Percentiles rank a stretch among this genome's conserved stretches.
phyloP scores from a whole-genome alignment of 192 early-diverging fungal species.

The Pilobolus umbonatus region DNA sequence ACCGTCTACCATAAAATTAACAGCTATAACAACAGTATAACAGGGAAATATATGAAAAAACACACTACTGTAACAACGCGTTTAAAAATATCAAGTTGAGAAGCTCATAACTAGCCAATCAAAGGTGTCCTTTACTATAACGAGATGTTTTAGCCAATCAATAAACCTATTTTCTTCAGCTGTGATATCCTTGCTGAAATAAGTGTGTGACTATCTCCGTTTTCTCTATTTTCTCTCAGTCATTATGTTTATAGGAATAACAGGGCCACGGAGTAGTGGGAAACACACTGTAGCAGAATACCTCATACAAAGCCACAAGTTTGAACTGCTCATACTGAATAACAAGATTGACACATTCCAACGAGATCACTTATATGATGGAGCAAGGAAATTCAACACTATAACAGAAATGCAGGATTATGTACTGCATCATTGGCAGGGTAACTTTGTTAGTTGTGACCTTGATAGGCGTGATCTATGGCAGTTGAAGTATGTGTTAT shows the following conservation, averaged over 20 bases:
- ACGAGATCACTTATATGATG: not conserved
- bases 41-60: not conserved
- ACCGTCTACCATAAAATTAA: not conserved
- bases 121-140: not conserved
- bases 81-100: constrained; percentile 3
- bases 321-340: constrained; percentile 37
- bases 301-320: constrained; percentile 48
- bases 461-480: constrained; percentile 52
- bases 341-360: not conserved
- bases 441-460: constrained; percentile 68
- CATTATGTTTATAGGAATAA: constrained; percentile 68
- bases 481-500: constrained; percentile 39
- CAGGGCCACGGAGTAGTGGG: constrained; percentile 61
- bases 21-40: constrained; percentile 2
- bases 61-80: not conserved
- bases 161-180: not conserved
- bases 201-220: no score
- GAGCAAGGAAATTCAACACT: constrained; percentile 41
- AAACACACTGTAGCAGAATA: constrained; percentile 59
- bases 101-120: not conserved
- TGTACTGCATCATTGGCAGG: constrained; percentile 74
- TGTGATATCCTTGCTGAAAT: not conserved
- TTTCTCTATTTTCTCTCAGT: not conserved
- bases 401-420: constrained; percentile 55
- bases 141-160: not conserved